Evolutionary conservation across 768 basidiomycete species (phyloP).

Genomic region (Macrolepiota albuminosa): DNA sequence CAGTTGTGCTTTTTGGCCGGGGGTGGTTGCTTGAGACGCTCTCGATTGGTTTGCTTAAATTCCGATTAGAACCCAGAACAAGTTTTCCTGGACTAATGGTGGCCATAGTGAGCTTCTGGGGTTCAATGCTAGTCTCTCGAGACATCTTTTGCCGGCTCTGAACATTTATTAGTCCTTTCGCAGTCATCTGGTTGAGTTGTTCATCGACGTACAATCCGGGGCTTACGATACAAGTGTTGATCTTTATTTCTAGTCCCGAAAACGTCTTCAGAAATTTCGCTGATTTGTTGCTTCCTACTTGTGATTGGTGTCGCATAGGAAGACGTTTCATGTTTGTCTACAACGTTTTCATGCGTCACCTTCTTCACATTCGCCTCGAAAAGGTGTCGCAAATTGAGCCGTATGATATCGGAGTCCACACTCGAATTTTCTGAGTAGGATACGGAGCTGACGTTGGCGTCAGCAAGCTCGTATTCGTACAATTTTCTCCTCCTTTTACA

Average conservation of each 20-base stretch:
- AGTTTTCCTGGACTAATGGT: no score
- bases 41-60: background rate
- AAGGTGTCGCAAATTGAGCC: conserved; percentile 6
- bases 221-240: background rate
- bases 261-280: background rate
- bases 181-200: background rate
- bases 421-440: background rate
- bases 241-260: background rate
- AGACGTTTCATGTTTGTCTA: background rate
- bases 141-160: background rate
- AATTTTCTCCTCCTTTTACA: background rate
- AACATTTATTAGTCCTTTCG: background rate
- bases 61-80: background rate
- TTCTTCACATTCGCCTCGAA: background rate
- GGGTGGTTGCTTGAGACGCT: background rate
- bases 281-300: background rate
- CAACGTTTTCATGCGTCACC: no score
- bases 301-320: background rate
- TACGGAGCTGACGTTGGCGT: background rate
- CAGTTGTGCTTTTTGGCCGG: background rate
- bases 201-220: background rate
- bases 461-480: background rate
- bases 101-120: background rate
- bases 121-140: background rate
- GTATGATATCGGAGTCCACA: background rate